Evolutionary conservation across 169 alveolate genomes (phyloP).

Genomic region (Miamiensis avidus): DNA sequence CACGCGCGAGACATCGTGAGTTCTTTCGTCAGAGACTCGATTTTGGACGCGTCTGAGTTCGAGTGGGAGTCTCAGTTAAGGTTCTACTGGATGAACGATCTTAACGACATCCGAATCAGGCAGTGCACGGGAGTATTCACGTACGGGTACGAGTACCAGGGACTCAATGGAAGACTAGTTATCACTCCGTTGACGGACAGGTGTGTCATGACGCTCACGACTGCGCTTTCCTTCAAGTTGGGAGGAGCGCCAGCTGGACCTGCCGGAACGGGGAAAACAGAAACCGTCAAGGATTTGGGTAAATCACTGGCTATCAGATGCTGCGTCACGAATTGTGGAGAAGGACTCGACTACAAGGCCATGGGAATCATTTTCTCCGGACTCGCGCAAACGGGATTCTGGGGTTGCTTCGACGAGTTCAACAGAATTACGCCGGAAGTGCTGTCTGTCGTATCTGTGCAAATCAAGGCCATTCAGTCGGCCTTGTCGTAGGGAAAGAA

Average conservation of each 20-base stretch:
- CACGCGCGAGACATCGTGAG: conserved; percentile 91
- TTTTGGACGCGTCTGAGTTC: conserved; percentile 87
- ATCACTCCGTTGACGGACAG: conserved; percentile 88
- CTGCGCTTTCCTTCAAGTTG: conserved; percentile 76
- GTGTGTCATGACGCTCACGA: conserved; percentile 86
- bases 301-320: conserved; percentile 83
- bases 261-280: conserved; percentile 90
- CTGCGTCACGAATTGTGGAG: conserved; percentile 86
- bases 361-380: conserved; percentile 87
- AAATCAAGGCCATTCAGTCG: conserved; percentile 72
- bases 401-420: conserved; percentile 92
- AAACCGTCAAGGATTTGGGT: conserved; percentile 89
- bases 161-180: conserved; percentile 82
- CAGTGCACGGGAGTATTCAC: conserved; percentile 89
- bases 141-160: conserved; percentile 83
- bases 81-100: conserved; percentile 86
- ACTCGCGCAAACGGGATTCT: conserved; percentile 80
- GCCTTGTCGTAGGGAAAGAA: conserved; percentile 52
- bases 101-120: conserved; percentile 87
- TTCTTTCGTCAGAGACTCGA: conserved; percentile 87
- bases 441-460: conserved; percentile 84
- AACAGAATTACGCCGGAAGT: conserved; percentile 86
- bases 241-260: conserved; percentile 92
- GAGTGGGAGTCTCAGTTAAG: conserved; percentile 90
- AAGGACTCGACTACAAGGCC: conserved; percentile 80